Evolutionary conservation across 345 rosid species (phyloP).

Genomic region (Dipteronia dyeriana): DNA sequence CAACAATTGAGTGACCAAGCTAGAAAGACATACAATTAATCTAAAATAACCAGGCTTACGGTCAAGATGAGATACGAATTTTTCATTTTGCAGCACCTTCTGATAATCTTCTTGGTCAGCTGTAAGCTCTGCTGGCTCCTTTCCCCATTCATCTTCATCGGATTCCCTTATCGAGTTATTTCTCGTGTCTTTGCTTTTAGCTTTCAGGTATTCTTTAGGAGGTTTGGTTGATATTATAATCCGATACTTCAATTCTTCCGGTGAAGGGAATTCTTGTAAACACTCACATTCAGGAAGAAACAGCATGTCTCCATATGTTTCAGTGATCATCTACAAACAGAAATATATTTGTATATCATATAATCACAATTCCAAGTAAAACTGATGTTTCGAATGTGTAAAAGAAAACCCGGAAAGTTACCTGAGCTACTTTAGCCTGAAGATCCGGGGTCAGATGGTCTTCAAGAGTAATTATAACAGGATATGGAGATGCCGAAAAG

Average conservation of each 20-base stretch:
- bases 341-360: constrained; percentile 4
- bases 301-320: constrained; percentile 55
- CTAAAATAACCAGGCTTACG: neutral
- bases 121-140: constrained; percentile 32
- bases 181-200: constrained; percentile 33
- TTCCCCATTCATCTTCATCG: constrained; percentile 52
- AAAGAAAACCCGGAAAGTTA: constrained; percentile 28
- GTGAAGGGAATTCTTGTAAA: constrained; percentile 66
- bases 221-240: constrained; percentile 70
- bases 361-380: neutral
- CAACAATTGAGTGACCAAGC: neutral
- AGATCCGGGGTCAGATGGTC: constrained; percentile 79
- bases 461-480: constrained; percentile 76
- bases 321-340: constrained; percentile 52
- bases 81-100: constrained; percentile 14
- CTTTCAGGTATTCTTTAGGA: constrained; percentile 50
- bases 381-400: neutral
- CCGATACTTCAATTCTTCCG: constrained; percentile 58
- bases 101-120: constrained; percentile 34
- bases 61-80: neutral
- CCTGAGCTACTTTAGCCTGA: constrained; percentile 79
- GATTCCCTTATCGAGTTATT: constrained; percentile 40
- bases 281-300: constrained; percentile 45
- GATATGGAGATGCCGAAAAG: constrained; percentile 61
- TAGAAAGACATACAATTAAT: neutral